A percentile compares a stretch with the other conserved stretches of the same genome.
phyloP scores from a whole-genome alignment of 192 early-diverging fungal genomes.

The Entophlyctis luteolus region DNA sequence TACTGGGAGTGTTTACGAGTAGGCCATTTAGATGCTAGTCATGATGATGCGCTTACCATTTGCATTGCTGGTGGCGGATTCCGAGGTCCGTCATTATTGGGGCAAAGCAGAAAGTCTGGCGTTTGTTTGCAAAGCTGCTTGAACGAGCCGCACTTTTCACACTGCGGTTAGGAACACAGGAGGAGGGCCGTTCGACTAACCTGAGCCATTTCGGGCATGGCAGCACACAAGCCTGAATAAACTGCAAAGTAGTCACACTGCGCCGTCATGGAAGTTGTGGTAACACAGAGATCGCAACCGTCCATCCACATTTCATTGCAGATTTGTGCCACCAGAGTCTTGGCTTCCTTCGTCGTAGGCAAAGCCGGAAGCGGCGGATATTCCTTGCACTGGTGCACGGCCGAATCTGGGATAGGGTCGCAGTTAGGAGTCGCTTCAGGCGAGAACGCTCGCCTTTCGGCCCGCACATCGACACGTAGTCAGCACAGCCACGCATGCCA shows the following conservation, averaged over 20 bases:
- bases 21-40: slow-evolving; percentile 29
- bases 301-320: slow-evolving; percentile 23
- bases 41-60: slow-evolving; percentile 1
- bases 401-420: not conserved
- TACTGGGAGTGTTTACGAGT: slow-evolving; percentile 5
- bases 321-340: slow-evolving; percentile 8
- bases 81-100: not conserved
- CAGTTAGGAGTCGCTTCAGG: not conserved
- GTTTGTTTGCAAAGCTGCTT: not conserved
- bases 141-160: no score
- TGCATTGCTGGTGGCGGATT: slow-evolving; percentile 18
- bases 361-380: slow-evolving; percentile 14
- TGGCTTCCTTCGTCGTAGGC: slow-evolving; percentile 18
- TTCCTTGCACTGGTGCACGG: slow-evolving; percentile 8
- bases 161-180: no score
- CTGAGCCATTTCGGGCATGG: slow-evolving; percentile 54
- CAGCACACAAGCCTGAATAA: slow-evolving; percentile 47
- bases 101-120: not conserved
- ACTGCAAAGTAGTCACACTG: slow-evolving; percentile 47
- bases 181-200: no score
- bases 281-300: slow-evolving; percentile 19
- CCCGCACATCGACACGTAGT: slow-evolving; percentile 23
- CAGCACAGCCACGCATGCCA: slow-evolving; percentile 36
- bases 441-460: not conserved
- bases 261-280: not conserved